Conservation (phyloP, 176 grass and related monocot species). For the Triticum turgidum region DNA sequence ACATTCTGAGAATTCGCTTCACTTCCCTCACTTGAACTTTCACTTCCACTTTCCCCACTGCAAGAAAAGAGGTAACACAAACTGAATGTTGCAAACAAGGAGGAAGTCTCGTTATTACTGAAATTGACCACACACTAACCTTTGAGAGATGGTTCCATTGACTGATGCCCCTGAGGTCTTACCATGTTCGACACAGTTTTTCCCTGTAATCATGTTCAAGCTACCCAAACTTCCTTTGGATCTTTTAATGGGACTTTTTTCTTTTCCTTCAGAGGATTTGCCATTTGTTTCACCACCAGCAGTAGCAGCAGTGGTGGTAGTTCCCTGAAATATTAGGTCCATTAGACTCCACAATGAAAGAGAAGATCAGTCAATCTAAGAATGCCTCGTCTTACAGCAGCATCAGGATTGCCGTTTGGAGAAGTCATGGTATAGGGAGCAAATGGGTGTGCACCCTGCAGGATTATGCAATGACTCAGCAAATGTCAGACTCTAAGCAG, state of each 20-base stretch:
- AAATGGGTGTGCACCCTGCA: conserved; percentile 86
- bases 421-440: conserved; percentile 62
- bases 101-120: conserved; percentile 7
- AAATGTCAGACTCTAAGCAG: conserved; percentile 25
- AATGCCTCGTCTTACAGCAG: conserved; percentile 59
- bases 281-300: conserved; percentile 59
- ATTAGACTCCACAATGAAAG: conserved; percentile 38
- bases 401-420: conserved; percentile 74
- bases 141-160: conserved; percentile 66
- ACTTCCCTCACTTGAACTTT: conserved; percentile 85
- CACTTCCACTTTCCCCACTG: conserved; percentile 84
- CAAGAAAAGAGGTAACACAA: conserved; percentile 43
- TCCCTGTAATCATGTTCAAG: conserved; percentile 90
- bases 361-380: not conserved
- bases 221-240: conserved; percentile 98
- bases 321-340: conserved; percentile 51
- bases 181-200: conserved; percentile 55
- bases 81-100: not conserved
- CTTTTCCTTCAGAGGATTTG: conserved; percentile 76
- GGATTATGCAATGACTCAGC: conserved; percentile 20
- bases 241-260: conserved; percentile 74
- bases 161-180: conserved; percentile 71
- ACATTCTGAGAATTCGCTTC: conserved; percentile 92
- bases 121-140: conserved; percentile 51
- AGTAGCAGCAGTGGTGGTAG: not conserved